Evolutionary conservation across 805 yeast genomes (phyloP).

Genomic region (Debaryomyces castellii): DNA sequence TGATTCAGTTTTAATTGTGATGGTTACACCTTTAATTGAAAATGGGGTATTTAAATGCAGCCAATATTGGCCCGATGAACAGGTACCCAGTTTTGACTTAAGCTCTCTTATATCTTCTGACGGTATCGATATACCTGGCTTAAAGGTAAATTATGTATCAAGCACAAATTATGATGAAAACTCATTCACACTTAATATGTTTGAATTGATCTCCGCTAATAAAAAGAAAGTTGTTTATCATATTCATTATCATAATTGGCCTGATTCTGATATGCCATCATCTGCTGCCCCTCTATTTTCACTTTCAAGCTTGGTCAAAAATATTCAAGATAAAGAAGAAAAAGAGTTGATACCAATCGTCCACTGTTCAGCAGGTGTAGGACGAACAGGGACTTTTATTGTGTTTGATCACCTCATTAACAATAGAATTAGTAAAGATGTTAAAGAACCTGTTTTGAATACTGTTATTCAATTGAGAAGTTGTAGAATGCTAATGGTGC

Average conservation of each 20-base stretch:
- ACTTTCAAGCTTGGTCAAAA: constrained; percentile 19
- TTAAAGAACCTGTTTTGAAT: constrained; percentile 26
- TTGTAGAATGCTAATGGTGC: constrained; percentile 45
- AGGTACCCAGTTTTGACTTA: constrained; percentile 17
- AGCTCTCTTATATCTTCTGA: constrained; percentile 17
- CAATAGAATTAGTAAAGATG: constrained; percentile 3
- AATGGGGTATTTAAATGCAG: constrained; percentile 38
- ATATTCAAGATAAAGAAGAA: constrained; percentile 2
- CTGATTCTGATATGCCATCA: constrained; percentile 42
- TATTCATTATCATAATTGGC: constrained; percentile 44
- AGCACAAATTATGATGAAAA: constrained; percentile 15
- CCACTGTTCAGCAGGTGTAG: constrained; percentile 52
- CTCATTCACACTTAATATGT: constrained; percentile 25
- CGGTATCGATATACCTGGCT: constrained; percentile 16
- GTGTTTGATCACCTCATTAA: constrained; percentile 34
- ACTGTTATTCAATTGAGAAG: constrained; percentile 28
- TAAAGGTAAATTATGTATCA: constrained; percentile 15
- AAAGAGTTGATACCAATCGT: constrained; percentile 22
- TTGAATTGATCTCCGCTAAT: constrained; percentile 19
- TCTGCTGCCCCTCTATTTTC: constrained; percentile 28
- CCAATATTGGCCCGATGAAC: constrained; percentile 40
- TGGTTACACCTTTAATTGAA: constrained; percentile 55
- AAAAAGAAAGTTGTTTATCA: constrained; percentile 32
- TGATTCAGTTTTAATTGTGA: constrained; percentile 29
- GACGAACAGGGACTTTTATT: constrained; percentile 43